Evolutionary conservation across 192 early-diverging fungal genomes (phyloP).

Genomic region (Coemansia sp.): DNA sequence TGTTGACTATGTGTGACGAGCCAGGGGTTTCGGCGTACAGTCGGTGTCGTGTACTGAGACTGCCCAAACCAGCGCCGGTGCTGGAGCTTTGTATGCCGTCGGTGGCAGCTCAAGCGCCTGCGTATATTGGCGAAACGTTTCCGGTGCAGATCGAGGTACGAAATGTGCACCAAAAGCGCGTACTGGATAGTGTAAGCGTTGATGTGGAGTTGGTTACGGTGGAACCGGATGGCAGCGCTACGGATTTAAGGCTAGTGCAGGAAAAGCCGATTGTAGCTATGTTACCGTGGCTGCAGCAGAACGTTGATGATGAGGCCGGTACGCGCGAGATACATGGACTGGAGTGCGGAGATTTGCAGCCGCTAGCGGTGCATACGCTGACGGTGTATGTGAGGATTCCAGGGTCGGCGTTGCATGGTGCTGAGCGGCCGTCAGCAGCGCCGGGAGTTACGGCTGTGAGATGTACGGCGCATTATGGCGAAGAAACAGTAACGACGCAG

Average conservation of each 20-base stretch:
- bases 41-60: conserved; percentile 25
- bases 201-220: conserved; percentile 10
- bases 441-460: neutral
- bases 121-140: conserved; percentile 37
- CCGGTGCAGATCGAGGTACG: conserved; percentile 22
- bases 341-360: conserved; percentile 2
- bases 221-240: neutral
- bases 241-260: neutral
- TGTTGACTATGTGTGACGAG: conserved; percentile 4
- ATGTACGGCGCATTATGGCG: neutral
- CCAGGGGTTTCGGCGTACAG: conserved; percentile 42
- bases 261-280: neutral
- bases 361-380: conserved; percentile 5
- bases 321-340: neutral
- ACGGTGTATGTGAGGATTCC: conserved; percentile 37
- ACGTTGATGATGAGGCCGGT: neutral
- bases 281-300: conserved; percentile 10
- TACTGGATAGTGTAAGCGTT: conserved; percentile 3
- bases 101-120: conserved; percentile 21
- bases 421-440: neutral
- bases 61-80: conserved; percentile 10
- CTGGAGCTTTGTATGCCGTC: conserved; percentile 16
- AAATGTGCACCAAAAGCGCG: conserved; percentile 15
- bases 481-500: conserved; percentile 12
- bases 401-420: conserved; percentile 3